phyloP scores from a whole-genome alignment of 345 rosid species.

The Rhizophora mangle region DNA sequence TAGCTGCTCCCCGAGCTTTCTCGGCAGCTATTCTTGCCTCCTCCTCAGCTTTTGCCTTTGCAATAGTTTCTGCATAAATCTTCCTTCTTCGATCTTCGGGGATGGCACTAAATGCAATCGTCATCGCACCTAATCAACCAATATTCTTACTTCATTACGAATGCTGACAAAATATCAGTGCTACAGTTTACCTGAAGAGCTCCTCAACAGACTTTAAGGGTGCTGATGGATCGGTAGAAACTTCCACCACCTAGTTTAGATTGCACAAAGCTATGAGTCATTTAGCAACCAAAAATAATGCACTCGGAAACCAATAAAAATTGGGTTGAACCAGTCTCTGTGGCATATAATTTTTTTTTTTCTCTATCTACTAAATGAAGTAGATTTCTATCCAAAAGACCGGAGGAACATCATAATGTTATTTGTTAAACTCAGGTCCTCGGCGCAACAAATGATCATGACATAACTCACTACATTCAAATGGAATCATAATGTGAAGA shows the following conservation, averaged over 20 bases:
- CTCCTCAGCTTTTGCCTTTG: slow-evolving; percentile 65
- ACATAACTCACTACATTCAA: too few species aligned
- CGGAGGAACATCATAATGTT: too few species aligned
- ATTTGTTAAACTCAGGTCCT: too few species aligned
- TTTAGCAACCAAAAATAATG: neutral
- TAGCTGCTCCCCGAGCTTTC: slow-evolving; percentile 56
- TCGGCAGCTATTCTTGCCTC: slow-evolving; percentile 53
- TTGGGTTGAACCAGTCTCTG: too few species aligned
- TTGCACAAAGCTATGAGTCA: neutral
- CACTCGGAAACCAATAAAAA: too few species aligned
- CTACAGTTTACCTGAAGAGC: slow-evolving; percentile 65
- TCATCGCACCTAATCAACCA: neutral
- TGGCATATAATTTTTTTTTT: too few species aligned
- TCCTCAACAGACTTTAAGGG: slow-evolving; percentile 56
- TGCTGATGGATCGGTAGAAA: slow-evolving; percentile 73
- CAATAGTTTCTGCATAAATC: slow-evolving; percentile 58
- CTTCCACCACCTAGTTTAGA: slow-evolving; percentile 66
- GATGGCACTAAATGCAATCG: slow-evolving; percentile 45
- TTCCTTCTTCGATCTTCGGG: slow-evolving; percentile 89
- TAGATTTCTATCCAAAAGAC: too few species aligned
- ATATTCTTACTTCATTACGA: neutral
- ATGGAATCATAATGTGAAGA: too few species aligned
- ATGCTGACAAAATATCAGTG: neutral
- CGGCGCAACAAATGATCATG: too few species aligned
- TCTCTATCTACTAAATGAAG: too few species aligned